Percentiles rank a stretch among this genome's conserved stretches.
Evolutionary conservation across 352 stramenopile species (phyloP).

Genomic region (Globisporangium rhizosaccharum): DNA sequence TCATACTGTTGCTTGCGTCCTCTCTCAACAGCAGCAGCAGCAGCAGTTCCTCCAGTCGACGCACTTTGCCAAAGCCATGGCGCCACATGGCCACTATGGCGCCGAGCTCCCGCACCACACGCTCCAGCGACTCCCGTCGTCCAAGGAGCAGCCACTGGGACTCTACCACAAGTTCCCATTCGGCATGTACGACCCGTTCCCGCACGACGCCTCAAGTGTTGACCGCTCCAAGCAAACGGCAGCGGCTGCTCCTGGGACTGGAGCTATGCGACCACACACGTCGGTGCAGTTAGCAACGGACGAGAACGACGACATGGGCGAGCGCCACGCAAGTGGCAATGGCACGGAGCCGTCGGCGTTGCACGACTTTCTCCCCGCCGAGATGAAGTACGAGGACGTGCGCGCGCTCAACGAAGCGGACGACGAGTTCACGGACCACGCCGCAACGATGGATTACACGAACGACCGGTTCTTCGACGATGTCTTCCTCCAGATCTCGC

Average conservation of each 20-base stretch:
- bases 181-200: conserved; percentile 26
- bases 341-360: conserved; percentile 8
- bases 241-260: background rate
- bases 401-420: conserved; percentile 41
- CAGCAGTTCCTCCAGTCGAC: conserved; percentile 10
- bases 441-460: conserved; percentile 58
- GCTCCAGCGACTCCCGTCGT: conserved; percentile 10
- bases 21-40: background rate
- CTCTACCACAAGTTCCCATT: conserved; percentile 26
- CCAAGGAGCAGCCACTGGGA: conserved; percentile 9
- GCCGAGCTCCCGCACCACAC: conserved; percentile 16
- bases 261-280: too few species aligned
- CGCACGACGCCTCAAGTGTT: conserved; percentile 11
- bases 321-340: conserved; percentile 19
- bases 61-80: conserved; percentile 7
- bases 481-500: conserved; percentile 73
- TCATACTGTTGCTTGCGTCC: too few species aligned
- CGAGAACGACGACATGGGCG: conserved; percentile 15
- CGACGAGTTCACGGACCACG: conserved; percentile 37
- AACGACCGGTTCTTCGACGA: conserved; percentile 74
- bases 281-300: conserved; percentile 11
- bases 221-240: background rate
- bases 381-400: conserved; percentile 39
- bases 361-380: conserved; percentile 32
- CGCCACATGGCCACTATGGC: conserved; percentile 2